These are phyloP conservation scores for peach (Prunus persica) DNA, from an alignment of 306 rosid genomes.

Conservation along the genomic window DNA sequence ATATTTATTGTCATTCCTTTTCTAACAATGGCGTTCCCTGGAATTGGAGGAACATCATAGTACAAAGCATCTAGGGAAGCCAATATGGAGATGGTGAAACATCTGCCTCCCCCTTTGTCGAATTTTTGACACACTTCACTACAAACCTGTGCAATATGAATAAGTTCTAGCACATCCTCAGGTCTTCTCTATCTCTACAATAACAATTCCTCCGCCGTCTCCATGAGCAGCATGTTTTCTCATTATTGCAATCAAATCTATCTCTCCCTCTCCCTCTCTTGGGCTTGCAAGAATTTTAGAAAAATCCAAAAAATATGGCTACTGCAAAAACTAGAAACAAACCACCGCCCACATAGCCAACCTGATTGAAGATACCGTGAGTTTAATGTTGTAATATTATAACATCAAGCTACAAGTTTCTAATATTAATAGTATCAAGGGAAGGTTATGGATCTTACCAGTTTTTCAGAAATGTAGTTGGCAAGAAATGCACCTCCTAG, in stretches of 20 bases:
- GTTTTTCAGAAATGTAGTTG: slow-evolving; percentile 90
- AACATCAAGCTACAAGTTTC: slow-evolving; percentile 8
- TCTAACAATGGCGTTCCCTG: not conserved
- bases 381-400: not conserved
- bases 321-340: slow-evolving; percentile 77
- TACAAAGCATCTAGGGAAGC: not conserved
- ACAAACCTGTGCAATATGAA: not conserved
- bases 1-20: not conserved
- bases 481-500: slow-evolving; percentile 94
- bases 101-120: not conserved
- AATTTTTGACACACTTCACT: not conserved
- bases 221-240: slow-evolving; percentile 1
- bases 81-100: not conserved
- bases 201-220: not conserved
- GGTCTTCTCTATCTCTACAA: not conserved
- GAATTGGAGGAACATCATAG: not conserved
- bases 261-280: not conserved
- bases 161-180: not conserved
- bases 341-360: slow-evolving; percentile 87
- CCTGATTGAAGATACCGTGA: slow-evolving; percentile 53
- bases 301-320: slow-evolving; percentile 84
- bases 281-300: slow-evolving; percentile 30
- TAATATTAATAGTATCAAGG: not conserved
- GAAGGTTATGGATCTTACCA: slow-evolving; percentile 47
- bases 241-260: not conserved